Percentiles rank a stretch among this genome's conserved stretches.
Conservation (phyloP, 257 asterid species). For the Salvia splendens region DNA sequence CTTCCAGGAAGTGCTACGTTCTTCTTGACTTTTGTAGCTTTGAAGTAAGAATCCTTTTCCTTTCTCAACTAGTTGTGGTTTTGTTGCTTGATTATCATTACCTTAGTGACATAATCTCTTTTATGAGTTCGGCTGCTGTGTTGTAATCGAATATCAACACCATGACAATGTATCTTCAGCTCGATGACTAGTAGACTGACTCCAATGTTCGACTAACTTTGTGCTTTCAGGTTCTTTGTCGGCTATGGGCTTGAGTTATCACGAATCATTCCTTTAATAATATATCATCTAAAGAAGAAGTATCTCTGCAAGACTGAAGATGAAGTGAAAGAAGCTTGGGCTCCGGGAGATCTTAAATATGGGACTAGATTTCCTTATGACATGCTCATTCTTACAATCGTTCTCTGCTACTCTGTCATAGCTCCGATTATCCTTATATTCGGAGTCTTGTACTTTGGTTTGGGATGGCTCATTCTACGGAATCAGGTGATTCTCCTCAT, state of each 20-base stretch:
- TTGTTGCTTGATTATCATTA: neutral
- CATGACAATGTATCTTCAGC: neutral
- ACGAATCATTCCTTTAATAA: constrained; percentile 71
- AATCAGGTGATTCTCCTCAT: constrained; percentile 61
- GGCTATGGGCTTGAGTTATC: constrained; percentile 95
- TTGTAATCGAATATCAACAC: neutral
- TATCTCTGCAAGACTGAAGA: constrained; percentile 83
- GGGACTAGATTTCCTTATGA: constrained; percentile 78
- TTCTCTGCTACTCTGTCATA: constrained; percentile 79
- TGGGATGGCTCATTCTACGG: constrained; percentile 90
- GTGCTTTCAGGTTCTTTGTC: constrained; percentile 76
- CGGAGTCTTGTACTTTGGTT: constrained; percentile 78
- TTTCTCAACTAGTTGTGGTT: neutral
- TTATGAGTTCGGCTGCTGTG: neutral
- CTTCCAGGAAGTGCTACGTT: constrained; percentile 96
- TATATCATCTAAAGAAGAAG: constrained; percentile 73
- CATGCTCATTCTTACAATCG: constrained; percentile 68
- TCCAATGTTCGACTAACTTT: constrained; percentile 7
- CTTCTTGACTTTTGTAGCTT: constrained; percentile 90
- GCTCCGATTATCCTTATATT: constrained; percentile 82
- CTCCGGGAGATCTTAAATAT: constrained; percentile 80
- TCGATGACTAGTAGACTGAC: neutral
- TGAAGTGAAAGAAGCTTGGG: constrained; percentile 85
- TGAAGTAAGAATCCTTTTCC: constrained; percentile 59
- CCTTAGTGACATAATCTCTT: neutral